Percentiles rank a stretch among this genome's conserved stretches.
phyloP scores from a whole-genome alignment of 805 yeast species.

The Myxozyma melibiosi region DNA sequence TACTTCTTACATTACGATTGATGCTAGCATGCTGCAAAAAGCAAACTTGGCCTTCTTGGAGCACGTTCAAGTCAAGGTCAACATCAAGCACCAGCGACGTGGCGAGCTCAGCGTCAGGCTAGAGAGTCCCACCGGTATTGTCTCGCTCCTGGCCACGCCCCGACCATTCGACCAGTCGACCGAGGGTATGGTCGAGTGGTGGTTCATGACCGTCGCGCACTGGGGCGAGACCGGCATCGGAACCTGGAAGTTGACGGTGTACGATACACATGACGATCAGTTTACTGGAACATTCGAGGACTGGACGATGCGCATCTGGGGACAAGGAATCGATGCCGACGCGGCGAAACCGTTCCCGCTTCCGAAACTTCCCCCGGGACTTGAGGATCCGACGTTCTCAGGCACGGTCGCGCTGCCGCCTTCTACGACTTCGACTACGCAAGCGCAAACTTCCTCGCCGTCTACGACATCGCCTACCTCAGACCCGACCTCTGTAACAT shows the following conservation, averaged over 20 bases:
- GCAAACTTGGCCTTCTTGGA: conserved; percentile 74
- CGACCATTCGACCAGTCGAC: conserved; percentile 60
- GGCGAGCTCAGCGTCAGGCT: conserved; percentile 71
- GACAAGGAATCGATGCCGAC: conserved; percentile 68
- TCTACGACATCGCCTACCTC: conserved; percentile 8
- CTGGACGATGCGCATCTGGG: conserved; percentile 84
- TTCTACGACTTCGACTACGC: conserved; percentile 28
- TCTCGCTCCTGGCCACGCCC: conserved; percentile 70
- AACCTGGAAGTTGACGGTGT: conserved; percentile 74
- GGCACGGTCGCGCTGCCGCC: conserved; percentile 27
- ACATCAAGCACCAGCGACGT: conserved; percentile 63
- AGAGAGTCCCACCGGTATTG: conserved; percentile 73
- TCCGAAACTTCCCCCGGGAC: conserved; percentile 35
- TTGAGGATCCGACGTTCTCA: conserved; percentile 27
- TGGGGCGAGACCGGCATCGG: conserved; percentile 90
- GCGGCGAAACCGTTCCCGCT: conserved; percentile 61
- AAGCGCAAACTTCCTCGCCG: conserved; percentile 17
- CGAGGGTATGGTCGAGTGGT: conserved; percentile 77
- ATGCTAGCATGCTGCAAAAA: conserved; percentile 51
- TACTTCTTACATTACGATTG: conserved; percentile 50
- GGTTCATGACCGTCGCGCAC: conserved; percentile 95
- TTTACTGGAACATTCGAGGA: conserved; percentile 48
- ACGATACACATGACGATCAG: conserved; percentile 38
- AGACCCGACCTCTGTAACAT: conserved; percentile 13
- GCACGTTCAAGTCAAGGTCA: conserved; percentile 81